Conservation (phyloP, 192 early-diverging fungal species). For the Dimargaris xerosporica region DNA sequence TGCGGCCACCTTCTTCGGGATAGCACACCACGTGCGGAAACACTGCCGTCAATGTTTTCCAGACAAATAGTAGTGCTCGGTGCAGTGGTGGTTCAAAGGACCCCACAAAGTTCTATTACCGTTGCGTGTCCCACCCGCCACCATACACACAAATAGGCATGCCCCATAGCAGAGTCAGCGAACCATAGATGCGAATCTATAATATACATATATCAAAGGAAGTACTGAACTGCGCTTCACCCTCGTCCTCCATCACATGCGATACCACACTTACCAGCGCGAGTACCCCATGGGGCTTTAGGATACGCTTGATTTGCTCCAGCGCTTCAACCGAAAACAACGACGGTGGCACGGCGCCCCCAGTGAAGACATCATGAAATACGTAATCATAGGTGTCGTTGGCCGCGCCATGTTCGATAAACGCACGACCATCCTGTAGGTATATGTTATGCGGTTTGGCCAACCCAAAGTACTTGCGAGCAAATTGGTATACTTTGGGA, state of each 20-base stretch:
- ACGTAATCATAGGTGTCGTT: conserved; percentile 58
- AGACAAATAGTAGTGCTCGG: conserved; percentile 39
- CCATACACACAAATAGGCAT: too few relatives aligned
- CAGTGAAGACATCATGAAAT: conserved; percentile 89
- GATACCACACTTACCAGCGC: conserved; percentile 37
- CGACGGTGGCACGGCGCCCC: conserved; percentile 53
- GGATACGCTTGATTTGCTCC: conserved; percentile 38
- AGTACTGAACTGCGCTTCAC: too few relatives aligned
- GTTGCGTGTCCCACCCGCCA: too few relatives aligned
- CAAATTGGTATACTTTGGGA: conserved; percentile 50
- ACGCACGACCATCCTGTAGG: conserved; percentile 60
- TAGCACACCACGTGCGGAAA: conserved; percentile 54
- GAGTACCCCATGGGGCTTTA: conserved; percentile 62
- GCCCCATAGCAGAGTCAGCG: too few relatives aligned
- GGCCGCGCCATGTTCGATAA: conserved; percentile 39
- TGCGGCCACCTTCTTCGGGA: conserved; percentile 34
- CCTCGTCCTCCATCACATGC: background rate
- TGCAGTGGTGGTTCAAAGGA: conserved; percentile 28
- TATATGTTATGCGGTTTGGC: conserved; percentile 33
- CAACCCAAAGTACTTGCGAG: conserved; percentile 51
- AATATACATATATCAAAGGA: too few relatives aligned
- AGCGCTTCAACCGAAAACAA: conserved; percentile 66
- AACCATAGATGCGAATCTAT: too few relatives aligned
- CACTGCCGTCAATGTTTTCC: conserved; percentile 43
- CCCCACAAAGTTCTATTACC: conserved; percentile 57